Evolutionary conservation across 192 early-diverging fungal species (phyloP), one percentile per base, ranked within the genome.

Genomic region (Coemansia sp.): DNA sequence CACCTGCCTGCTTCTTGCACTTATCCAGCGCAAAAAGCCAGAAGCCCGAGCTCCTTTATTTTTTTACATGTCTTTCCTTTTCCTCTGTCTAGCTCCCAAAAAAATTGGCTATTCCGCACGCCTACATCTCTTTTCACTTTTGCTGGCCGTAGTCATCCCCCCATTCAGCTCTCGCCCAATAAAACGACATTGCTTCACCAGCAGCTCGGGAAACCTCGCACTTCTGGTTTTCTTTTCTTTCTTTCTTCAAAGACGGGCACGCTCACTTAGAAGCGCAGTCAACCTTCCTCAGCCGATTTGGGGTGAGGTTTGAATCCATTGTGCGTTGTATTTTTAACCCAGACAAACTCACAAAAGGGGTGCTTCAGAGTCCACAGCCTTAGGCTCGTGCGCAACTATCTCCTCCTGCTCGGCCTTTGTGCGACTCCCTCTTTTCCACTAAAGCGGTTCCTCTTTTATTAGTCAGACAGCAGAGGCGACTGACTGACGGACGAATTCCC

Each of bases 1-100:
- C 66, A 67, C 16, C 66, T 67, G 66, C 46, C 66, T 53, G 42
- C 54, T 67, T 67, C 66, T 45, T 67, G 57, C 66, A 67, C 66
- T 40, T 16, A 35, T 34, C 31, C 54, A 57, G 14, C 8, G 21
- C 29, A 57, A 16, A 51, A 14, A 57, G 54, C 54, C 31, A 44
- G 35, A 21, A 34, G 27, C 31, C 40, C 11, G 41, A 27, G 37
- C 62, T 70, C 42, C 63, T 68, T 24, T 14, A 35, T 45, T 45
- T n/a, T 13, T 50, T 17, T 17, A 37, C 42, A 33, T n/a, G 10
- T 27, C 56, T 41, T 17, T 56, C 31, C 16, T 59, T 34, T 31
- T 61, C 11, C 21, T 31, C 62, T 64, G 13, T 27, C 5, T 64
- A 31, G 33, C 51, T 72, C 19, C 44, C 3, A 41, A 41, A 48